Conservation (phyloP, 768 basidiomycete species). For the Suillus cothurnatus region DNA sequence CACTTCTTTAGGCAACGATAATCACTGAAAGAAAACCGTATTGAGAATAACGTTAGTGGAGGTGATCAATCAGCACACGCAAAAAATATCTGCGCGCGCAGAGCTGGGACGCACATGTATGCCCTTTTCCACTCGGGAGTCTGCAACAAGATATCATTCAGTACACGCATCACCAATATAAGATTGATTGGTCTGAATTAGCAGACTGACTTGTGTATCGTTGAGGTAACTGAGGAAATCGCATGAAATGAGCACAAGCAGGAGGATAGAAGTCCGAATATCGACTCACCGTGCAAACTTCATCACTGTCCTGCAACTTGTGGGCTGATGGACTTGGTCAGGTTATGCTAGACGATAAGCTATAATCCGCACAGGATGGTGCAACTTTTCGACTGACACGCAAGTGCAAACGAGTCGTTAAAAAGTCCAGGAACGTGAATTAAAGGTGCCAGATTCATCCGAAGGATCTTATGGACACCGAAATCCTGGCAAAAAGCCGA, state of each 20-base stretch:
- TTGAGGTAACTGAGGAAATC: slow-evolving; percentile 54
- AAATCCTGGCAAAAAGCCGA: slow-evolving; percentile 1
- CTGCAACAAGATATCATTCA: slow-evolving; percentile 36
- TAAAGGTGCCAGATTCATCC: not conserved
- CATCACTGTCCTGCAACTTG: slow-evolving; percentile 36
- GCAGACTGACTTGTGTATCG: slow-evolving; percentile 59
- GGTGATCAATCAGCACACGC: not conserved
- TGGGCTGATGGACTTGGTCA: not conserved
- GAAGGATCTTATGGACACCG: not conserved
- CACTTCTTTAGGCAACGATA: slow-evolving; percentile 72
- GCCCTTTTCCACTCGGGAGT: slow-evolving; percentile 59
- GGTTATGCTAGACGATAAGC: not conserved
- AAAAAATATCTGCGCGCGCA: not conserved
- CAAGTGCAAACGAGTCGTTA: not conserved
- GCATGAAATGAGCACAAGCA: not conserved
- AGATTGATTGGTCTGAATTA: not conserved
- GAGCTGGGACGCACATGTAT: slow-evolving; percentile 30
- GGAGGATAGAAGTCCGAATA: not conserved
- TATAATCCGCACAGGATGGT: not conserved
- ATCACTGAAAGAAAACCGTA: slow-evolving; percentile 47
- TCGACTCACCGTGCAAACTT: slow-evolving; percentile 57
- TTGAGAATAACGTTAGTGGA: not conserved
- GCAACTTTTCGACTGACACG: not conserved
- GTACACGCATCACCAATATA: not conserved
- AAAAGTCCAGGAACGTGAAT: not conserved